Evolutionary conservation across 1,284 basidiomycete genomes (phyloP), one percentile per base, ranked within the genome.

Genomic region (Thelephora terrestris): DNA sequence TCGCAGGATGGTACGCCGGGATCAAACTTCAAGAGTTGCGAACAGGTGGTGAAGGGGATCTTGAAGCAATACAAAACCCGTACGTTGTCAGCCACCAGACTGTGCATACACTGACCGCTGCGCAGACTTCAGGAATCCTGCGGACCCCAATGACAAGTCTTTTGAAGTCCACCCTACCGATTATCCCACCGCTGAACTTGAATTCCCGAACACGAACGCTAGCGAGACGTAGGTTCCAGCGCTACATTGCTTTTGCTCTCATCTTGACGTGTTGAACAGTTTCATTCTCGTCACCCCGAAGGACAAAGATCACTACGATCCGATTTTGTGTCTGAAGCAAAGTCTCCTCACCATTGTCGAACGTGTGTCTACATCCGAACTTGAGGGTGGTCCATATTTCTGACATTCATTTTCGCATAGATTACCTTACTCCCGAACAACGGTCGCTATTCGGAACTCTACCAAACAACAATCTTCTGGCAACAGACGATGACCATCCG

Each of bases 251-350:
- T 9, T 12, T 36, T 47, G 32, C 39, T n/a, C 36, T n/a, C 16
- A 24, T 7, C 39, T 21, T 32, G 45, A 51, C 51, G 39, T 12
- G 48, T 48, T 34, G 18, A 48, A 36, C 39, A 87, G 84, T 59
- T 87, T 79, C 64, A 71, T 84, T 50, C 70, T 88, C 49, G 72
- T 86, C 43, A 76, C 71, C 39, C 85, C 85, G 17, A 85, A 80
- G 59, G 85, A 89, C 66, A 78, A 78, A 55, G 83, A 89, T 56
- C 83, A 86, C 57, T 88, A 87, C 60, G 82, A 83, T 59, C 85
- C 85, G 14, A 79, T 88, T 48, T 73, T 81, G 69, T 81, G 82
- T 56, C 66, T 88, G 29, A 79, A 85, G 64, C 71, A 71, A 53
- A 74, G 79, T 5, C 61, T 88, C 29, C 72, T 79, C 61, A 78